Base-by-base conservation (phyloP, 495 filamentous ascomycete species). In the Parmelia sp. region DNA sequence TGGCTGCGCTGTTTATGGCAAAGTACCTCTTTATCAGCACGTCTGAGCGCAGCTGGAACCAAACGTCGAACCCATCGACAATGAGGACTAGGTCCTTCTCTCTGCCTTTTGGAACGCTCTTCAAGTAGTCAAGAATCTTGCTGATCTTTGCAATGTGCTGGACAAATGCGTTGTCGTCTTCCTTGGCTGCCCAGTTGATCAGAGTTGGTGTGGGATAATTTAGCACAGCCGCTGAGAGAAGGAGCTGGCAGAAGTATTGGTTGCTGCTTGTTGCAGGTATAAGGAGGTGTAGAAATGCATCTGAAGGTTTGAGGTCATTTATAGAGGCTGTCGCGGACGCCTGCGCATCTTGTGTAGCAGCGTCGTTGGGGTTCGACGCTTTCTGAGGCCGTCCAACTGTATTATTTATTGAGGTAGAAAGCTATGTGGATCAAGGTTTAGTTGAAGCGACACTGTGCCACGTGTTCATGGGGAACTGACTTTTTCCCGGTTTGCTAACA, bases 41-140 rank as follows among this genome's bases (percentile, higher is more conserved):
- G 15, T 69, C 61, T 23, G 70, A 58, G 21, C 67, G 71, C 27
- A 72, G 60, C 53, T 72, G 71, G 57, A 72, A 70, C 70, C 70
- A 72, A 14, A 70, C 63, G 57, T 72, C 71, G 55, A 68, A 71
- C 3, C 61, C 71, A 64, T 72, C 71, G 10, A 70, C 63, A 12
- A 72, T 56, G 45, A 70, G 37, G 33, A 70, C 62, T 21, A 65
- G 29, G 29, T 69, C 66, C 36, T 69, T 49, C 21, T 64, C 51
- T 39, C 64, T 57, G 25, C 61, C 37, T 29, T 40, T 3, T 25
- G 65, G 58, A 57, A 64, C 47, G 53, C 45, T 44, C 17, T 55
- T 33, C 33, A 68, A 35, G 45, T 68, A 64, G 27, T 67, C 57
- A 11, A 64, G 61, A 21, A 58, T 47, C 45, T 60, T 61, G n/a